Conservation (phyloP, 257 asterid genomes). For the Cynanchum wilfordii region DNA sequence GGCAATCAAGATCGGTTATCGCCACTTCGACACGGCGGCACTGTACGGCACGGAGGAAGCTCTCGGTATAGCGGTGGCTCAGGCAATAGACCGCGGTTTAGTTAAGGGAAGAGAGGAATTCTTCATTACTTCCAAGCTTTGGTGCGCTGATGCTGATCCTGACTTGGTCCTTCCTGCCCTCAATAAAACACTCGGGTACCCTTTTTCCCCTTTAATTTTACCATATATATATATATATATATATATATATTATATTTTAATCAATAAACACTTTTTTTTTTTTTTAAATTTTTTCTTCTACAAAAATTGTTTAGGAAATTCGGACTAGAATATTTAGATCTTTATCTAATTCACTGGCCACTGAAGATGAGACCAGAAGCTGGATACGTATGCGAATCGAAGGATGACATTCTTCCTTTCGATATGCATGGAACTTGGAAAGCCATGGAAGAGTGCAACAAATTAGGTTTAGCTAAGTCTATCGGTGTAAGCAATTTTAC, state of each 20-base stretch:
- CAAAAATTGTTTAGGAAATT: conserved; percentile 25
- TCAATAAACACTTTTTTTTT: too few species aligned
- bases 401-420: conserved; percentile 32
- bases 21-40: conserved; percentile 45
- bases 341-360: conserved; percentile 53
- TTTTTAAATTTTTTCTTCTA: too few species aligned
- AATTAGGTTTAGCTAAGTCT: conserved; percentile 46
- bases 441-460: conserved; percentile 51
- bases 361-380: conserved; percentile 22
- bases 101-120: conserved; percentile 34
- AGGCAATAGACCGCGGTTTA: conserved; percentile 31
- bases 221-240: too few species aligned
- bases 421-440: conserved; percentile 47
- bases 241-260: too few species aligned
- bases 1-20: conserved; percentile 41
- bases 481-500: conserved; percentile 61
- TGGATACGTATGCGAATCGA: not conserved
- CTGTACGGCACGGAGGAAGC: conserved; percentile 38
- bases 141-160: conserved; percentile 20
- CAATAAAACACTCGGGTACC: conserved; percentile 34
- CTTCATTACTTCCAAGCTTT: conserved; percentile 45
- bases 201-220: too few species aligned
- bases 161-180: conserved; percentile 50
- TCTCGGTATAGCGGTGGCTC: conserved; percentile 36
- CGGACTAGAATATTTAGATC: conserved; percentile 46